Evolutionary conservation across 73 alveolate genomes (phyloP).

Genomic region (Durusdinium trenchii): DNA sequence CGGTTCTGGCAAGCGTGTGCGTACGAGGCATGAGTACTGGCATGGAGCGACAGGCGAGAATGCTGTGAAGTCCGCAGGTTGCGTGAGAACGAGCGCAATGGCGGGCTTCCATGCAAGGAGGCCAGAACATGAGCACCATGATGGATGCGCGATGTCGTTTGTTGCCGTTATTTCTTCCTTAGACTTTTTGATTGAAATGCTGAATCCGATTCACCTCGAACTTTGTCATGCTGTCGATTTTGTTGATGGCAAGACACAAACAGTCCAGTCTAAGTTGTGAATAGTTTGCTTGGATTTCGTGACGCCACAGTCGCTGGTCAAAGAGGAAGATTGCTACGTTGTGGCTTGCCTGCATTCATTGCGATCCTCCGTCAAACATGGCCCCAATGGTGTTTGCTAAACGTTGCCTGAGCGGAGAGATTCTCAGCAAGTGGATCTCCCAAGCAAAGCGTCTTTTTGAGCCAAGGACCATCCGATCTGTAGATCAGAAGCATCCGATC

Average conservation of each 20-base stretch:
- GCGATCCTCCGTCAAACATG: too few relatives aligned
- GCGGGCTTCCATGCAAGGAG: constrained; percentile 84
- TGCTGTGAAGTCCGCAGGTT: constrained; percentile 4
- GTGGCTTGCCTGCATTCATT: neutral
- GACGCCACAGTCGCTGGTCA: constrained; percentile 32
- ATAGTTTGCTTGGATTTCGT: neutral
- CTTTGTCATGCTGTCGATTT: neutral
- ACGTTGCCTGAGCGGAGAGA: too few relatives aligned
- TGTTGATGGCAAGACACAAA: neutral
- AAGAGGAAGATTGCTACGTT: constrained; percentile 78
- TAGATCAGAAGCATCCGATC: neutral
- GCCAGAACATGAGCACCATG: neutral
- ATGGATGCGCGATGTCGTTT: neutral
- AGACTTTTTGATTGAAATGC: too few relatives aligned
- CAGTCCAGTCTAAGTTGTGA: neutral
- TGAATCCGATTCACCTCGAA: neutral
- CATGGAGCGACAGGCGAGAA: too few relatives aligned
- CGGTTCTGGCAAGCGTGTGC: constrained; percentile 76
- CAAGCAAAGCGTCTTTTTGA: too few relatives aligned
- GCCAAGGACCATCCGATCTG: too few relatives aligned
- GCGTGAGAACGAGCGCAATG: constrained; percentile 91
- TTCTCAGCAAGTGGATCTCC: too few relatives aligned
- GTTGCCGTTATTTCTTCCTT: neutral
- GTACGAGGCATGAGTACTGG: constrained; percentile 43
- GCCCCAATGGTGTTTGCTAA: too few relatives aligned